These are phyloP conservation scores for Didymella arachidicola DNA, from an alignment of 2,329 filamentous ascomycete species.

Conservation along the genomic window DNA sequence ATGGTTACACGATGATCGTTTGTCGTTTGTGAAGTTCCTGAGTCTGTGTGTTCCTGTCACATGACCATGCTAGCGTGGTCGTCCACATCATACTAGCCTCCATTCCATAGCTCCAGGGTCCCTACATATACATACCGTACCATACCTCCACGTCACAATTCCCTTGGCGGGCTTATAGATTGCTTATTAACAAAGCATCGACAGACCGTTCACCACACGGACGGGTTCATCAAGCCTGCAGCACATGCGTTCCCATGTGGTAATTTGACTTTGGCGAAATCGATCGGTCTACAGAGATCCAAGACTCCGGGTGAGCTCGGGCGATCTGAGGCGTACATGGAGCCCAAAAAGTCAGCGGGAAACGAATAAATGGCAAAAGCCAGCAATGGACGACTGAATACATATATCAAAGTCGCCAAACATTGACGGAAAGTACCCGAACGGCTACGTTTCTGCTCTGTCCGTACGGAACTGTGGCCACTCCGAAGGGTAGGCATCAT, in stretches of 20 bases:
- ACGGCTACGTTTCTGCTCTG: slow-evolving; percentile 2
- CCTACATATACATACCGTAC: no score
- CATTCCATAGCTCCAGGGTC: no score
- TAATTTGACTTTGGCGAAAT: slow-evolving; percentile 12
- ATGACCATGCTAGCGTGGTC: no score
- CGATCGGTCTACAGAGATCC: slow-evolving; percentile 20
- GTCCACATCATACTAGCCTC: no score
- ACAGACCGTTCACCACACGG: slow-evolving; percentile 6
- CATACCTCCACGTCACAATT: no score
- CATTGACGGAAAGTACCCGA: slow-evolving; percentile 20
- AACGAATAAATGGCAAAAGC: not conserved
- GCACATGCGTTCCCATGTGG: slow-evolving; percentile 28
- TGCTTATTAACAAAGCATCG: not conserved
- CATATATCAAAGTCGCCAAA: slow-evolving; percentile 3
- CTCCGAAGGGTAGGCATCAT: not conserved
- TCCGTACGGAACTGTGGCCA: slow-evolving; percentile 5
- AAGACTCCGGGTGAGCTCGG: slow-evolving; percentile 18
- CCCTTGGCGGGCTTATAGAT: slow-evolving; percentile 2
- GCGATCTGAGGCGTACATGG: not conserved
- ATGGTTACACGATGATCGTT: slow-evolving; percentile 1
- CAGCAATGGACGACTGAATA: not conserved
- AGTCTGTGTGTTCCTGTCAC: not conserved
- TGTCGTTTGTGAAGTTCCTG: slow-evolving; percentile 1
- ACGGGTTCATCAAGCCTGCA: slow-evolving; percentile 3
- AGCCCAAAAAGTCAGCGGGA: not conserved